Evolutionary conservation across 441 rosid genomes (phyloP), one percentile per base, ranked within the genome.

Genomic region (Populus hybrid): DNA sequence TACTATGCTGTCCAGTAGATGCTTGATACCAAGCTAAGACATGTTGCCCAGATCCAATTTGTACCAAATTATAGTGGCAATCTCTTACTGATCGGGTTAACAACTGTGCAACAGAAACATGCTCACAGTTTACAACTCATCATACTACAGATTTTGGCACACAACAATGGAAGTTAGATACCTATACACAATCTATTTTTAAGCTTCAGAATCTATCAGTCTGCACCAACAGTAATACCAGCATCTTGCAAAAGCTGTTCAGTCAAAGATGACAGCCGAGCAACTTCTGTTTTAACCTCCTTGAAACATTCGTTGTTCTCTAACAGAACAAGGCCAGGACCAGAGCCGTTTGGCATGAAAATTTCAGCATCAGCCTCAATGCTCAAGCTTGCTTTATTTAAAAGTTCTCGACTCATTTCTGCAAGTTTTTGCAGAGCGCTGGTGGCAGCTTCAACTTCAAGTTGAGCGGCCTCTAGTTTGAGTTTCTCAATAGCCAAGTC

Each of bases 361-460:
- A 73, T 26, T 75, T 65, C 82, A 14, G 77, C 36, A 68, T 87
- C 87, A 2, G 77, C 77, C 69, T 87, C 87, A 8, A 84, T 75
- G 80, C 84, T 88, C 86, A 83, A 45, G 79, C 82, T 83, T 82
- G 86, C 85, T 85, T 83, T 87, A 67, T 68, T 82, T 71, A 91
- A 26, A 68, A 94, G 87, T 69, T 89, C 85, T 18, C 72, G 79
- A 75, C 97, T 93, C 97, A 93, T 87, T 53, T 87, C 93, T 11
- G 88, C 87, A 35, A 93, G 91, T 76, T 90, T 90, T 64, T 88
- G 89, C 67, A 94, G 87, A 11, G 94, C 94, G 69, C 79, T 75
- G 3, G 89, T 90, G 26, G 97, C 97, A 75, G 97, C 95, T 87
- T 91, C 98, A 23, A 87, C 91, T 85, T 92, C 94, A 59, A 90